Evolutionary conservation across 2,329 filamentous ascomycete genomes (phyloP).

Genomic region (Dactylellina leptospora): DNA sequence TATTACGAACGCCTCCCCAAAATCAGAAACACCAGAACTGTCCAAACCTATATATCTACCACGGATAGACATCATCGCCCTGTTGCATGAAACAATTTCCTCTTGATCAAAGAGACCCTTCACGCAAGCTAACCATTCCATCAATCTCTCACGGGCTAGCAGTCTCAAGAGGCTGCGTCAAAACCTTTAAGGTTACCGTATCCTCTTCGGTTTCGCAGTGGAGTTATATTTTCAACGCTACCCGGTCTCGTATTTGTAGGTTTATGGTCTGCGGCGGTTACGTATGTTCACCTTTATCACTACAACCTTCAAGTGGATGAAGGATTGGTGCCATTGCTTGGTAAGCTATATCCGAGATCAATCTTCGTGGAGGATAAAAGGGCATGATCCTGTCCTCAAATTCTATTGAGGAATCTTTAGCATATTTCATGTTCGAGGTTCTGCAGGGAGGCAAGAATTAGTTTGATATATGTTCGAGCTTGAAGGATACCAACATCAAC

Average conservation of each 20-base stretch:
- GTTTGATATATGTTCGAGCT: no score
- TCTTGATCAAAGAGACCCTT: no score
- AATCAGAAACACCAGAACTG: constrained; percentile 12
- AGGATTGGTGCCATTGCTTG: constrained; percentile 36
- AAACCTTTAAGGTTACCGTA: constrained; percentile 30
- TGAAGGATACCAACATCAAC: no score
- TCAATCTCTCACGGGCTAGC: no score
- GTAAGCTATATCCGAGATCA: constrained; percentile 29
- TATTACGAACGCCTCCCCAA: constrained; percentile 13
- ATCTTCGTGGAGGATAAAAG: background rate
- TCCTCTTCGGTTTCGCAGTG: constrained; percentile 43
- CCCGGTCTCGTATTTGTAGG: constrained; percentile 41
- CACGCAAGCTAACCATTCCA: no score
- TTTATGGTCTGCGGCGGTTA: constrained; percentile 41
- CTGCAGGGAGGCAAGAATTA: no score
- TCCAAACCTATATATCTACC: no score
- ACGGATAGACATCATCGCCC: no score
- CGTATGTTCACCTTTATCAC: constrained; percentile 45
- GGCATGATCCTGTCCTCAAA: background rate
- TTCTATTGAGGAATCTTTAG: no score
- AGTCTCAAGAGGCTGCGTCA: constrained; percentile 10
- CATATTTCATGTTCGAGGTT: no score
- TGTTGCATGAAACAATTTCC: no score
- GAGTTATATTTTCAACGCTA: constrained; percentile 38
- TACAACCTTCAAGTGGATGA: constrained; percentile 51